These are phyloP conservation scores for Bruguiera gymnorhiza DNA, from an alignment of 345 rosid genomes.

Conservation along the genomic window DNA sequence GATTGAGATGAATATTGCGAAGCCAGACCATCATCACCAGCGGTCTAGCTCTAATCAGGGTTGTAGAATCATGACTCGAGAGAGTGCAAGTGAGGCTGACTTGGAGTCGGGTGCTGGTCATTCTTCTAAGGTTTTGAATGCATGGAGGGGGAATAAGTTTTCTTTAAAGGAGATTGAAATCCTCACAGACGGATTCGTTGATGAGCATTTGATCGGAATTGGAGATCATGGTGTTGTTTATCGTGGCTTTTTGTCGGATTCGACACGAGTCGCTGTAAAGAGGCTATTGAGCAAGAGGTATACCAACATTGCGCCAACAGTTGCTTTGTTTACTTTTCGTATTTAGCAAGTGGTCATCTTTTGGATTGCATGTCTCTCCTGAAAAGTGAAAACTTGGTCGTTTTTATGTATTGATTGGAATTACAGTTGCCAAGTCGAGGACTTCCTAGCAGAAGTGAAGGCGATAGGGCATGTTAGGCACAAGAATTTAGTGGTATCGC, in stretches of 20 bases:
- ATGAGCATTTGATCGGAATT: conserved; percentile 46
- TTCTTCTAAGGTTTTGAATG: conserved; percentile 1
- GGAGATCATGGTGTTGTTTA: conserved; percentile 50
- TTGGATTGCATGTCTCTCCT: neutral
- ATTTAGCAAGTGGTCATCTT: neutral
- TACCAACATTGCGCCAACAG: neutral
- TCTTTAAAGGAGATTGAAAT: conserved; percentile 41
- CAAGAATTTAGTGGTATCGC: conserved; percentile 59
- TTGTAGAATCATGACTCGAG: neutral
- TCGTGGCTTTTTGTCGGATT: conserved; percentile 46
- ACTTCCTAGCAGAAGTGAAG: conserved; percentile 47
- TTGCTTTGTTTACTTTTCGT: neutral
- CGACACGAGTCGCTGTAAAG: conserved; percentile 53
- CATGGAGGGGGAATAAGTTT: conserved; percentile 30
- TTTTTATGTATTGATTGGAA: no score
- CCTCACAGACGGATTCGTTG: conserved; percentile 50
- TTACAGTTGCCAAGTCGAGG: conserved; percentile 41
- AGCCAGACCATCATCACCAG: conserved; percentile 21
- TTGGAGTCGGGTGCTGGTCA: conserved; percentile 12
- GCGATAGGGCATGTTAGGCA: conserved; percentile 51
- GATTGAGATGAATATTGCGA: conserved; percentile 33
- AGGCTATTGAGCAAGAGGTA: conserved; percentile 45
- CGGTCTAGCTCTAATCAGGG: conserved; percentile 20
- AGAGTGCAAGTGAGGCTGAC: conserved; percentile 7
- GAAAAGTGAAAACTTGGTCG: neutral